phyloP scores from a whole-genome alignment of 2,329 filamentous ascomycete species.

The Aspergillus persii region DNA sequence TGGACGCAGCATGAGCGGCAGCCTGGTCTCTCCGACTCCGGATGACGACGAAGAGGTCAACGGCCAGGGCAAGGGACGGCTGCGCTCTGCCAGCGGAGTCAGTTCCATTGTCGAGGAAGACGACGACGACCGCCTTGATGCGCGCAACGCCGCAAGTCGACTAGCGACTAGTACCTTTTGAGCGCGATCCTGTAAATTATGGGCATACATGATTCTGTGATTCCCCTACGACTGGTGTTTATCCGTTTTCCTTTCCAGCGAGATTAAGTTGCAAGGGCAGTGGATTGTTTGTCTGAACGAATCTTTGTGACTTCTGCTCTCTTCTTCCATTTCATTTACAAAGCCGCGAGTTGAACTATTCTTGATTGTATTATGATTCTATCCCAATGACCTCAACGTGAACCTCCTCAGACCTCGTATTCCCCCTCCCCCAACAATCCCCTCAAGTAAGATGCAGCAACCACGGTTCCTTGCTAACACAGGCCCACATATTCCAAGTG shows the following conservation, averaged over 20 bases:
- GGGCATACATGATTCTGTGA: constrained; percentile 30
- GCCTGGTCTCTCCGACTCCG: constrained; percentile 61
- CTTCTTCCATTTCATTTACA: no score
- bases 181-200: constrained; percentile 34
- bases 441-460: no score
- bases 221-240: constrained; percentile 27
- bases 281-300: background rate
- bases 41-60: constrained; percentile 61
- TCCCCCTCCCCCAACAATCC: no score
- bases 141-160: constrained; percentile 89
- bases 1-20: constrained; percentile 72
- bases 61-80: constrained; percentile 46
- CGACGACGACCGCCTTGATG: constrained; percentile 91
- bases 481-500: no score
- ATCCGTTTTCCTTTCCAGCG: background rate
- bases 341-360: no score
- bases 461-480: no score
- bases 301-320: no score
- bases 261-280: background rate
- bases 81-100: constrained; percentile 47
- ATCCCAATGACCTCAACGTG: no score
- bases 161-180: constrained; percentile 93
- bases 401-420: no score
- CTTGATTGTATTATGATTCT: no score
- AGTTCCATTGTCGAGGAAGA: constrained; percentile 54